Base-by-base conservation (phyloP, 148 eudicot species). In the Beta vulgaris region DNA sequence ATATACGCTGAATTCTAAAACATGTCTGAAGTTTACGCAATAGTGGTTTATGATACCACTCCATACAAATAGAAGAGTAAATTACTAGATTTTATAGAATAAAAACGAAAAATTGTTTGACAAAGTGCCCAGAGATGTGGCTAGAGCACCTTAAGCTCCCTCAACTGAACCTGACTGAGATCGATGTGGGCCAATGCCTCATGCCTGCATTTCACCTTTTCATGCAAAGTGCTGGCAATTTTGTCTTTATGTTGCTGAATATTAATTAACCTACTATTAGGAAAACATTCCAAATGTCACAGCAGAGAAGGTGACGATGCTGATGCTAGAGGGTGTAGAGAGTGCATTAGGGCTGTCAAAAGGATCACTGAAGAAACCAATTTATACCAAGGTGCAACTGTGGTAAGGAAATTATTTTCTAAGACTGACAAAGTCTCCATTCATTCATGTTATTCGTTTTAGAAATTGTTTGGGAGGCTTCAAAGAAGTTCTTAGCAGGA, bases 261-360 rank as follows among this genome's bases (percentile, higher is more conserved):
- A 2, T 14, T 18, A 26, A 34, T 36, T 63, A 25, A 54, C 16
- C 26, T 75, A 37, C 65, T 82, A 37, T 49, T 90, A 94, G 98
- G 98, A 94, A 82, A 91, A 90, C 76, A 88, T 94, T 81, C 96
- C 98, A 73, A 80, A 67, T 39, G 84, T 79, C 69, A 89, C 93
- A 9, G 91, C 98, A 66, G 97, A 91, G 84, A 94, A 84, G 85
- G 97, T 94, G 82, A 94, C 84, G 79, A 77, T 64, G 71, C 82
- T 84, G 62, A 94, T 94, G 97, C 93, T 91, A 67, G 87, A 82
- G 73, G 98, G 93, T 32, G 89, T 91, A 75, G 97, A 91, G 86
- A 76, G 53, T 55, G 97, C 97, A 57, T 78, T 94, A 78, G 93
- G 98, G 81, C 78, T 90, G 42, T 49, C 88, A 37, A 82, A 86